Conservation (phyloP, 495 filamentous ascomycete genomes). For the Podospora pseudocomata region DNA sequence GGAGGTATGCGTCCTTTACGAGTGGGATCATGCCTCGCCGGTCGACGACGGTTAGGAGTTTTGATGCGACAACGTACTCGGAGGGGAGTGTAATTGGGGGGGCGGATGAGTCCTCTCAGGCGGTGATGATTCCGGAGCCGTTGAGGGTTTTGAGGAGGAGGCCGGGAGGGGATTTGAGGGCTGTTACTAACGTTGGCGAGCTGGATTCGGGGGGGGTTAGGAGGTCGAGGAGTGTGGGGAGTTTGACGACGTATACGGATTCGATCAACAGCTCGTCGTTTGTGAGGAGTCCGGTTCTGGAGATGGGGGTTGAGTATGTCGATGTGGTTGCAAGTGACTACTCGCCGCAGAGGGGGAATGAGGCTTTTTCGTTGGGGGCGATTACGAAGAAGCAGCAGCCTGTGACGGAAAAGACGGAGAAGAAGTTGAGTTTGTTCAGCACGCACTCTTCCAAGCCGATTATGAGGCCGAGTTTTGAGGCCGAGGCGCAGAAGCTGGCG, state of each 20-base stretch:
- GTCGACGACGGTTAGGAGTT: conserved; percentile 51
- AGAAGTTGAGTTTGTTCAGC: conserved; percentile 59
- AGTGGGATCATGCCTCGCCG: conserved; percentile 59
- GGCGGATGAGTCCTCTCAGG: conserved; percentile 30
- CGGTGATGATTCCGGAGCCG: conserved; percentile 43
- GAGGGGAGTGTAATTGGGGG: conserved; percentile 30
- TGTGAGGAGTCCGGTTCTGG: conserved; percentile 37
- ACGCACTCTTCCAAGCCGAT: conserved; percentile 73
- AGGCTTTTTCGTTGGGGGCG: conserved; percentile 57
- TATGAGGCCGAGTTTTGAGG: conserved; percentile 83
- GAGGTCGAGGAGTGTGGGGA: conserved; percentile 68
- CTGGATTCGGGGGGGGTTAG: conserved; percentile 50
- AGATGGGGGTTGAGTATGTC: conserved; percentile 41
- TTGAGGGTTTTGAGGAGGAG: conserved; percentile 71
- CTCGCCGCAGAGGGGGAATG: conserved; percentile 33
- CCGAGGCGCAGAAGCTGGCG: conserved; percentile 81
- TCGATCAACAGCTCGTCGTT: conserved; percentile 67
- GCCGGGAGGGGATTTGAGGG: conserved; percentile 85
- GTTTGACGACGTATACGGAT: conserved; percentile 63
- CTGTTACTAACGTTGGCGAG: conserved; percentile 69
- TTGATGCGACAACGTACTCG: conserved; percentile 57
- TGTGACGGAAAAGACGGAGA: conserved; percentile 24
- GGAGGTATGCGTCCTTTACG: conserved; percentile 63
- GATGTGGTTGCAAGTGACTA: conserved; percentile 43
- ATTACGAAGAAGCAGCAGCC: conserved; percentile 46